Evolutionary conservation across 345 rosid genomes (phyloP).

Genomic region (Eucalyptus curtisii): DNA sequence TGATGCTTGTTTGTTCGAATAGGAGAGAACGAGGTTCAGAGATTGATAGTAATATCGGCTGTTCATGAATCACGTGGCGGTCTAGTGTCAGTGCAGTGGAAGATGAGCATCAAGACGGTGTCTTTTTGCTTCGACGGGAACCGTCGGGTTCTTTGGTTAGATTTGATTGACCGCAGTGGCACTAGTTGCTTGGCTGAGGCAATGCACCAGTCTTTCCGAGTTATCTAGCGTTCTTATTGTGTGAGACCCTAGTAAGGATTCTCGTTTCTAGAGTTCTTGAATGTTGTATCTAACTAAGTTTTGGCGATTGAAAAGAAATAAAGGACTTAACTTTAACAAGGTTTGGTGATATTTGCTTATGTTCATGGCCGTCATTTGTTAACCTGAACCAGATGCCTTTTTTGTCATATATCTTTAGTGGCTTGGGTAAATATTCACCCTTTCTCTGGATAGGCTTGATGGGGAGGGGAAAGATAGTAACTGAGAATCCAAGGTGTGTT

Average conservation of each 20-base stretch:
- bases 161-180: not conserved
- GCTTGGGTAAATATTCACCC: not conserved
- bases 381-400: not conserved
- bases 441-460: not conserved
- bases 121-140: not conserved
- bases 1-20: not conserved
- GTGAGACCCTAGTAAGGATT: not conserved
- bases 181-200: not conserved
- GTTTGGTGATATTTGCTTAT: not conserved
- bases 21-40: not conserved
- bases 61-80: not conserved
- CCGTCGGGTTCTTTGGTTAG: not conserved
- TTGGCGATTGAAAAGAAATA: not conserved
- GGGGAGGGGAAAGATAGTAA: not conserved
- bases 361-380: not conserved
- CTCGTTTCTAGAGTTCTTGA: not conserved
- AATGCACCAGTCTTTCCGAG: not conserved
- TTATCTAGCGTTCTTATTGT: not conserved
- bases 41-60: not conserved
- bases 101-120: not conserved
- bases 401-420: not conserved
- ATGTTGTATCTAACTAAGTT: not conserved
- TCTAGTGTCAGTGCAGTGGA: not conserved
- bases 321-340: not conserved
- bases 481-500: not conserved